phyloP scores from a whole-genome alignment of 441 rosid species.

The Metrosideros polymorpha region DNA sequence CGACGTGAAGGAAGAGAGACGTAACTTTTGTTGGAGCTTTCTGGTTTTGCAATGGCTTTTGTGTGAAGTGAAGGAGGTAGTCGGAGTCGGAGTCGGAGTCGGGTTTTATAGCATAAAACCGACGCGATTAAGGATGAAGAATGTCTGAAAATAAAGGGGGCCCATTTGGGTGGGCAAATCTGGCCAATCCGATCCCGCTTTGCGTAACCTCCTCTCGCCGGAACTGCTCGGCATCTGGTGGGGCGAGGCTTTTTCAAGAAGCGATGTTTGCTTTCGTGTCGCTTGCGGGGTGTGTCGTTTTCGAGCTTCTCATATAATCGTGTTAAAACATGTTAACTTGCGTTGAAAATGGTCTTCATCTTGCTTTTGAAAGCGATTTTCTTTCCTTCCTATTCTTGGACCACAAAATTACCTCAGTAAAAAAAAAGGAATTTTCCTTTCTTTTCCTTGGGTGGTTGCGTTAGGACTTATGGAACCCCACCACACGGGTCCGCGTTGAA shows the following conservation, averaged over 20 bases:
- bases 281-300: not conserved
- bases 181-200: not conserved
- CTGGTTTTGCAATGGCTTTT: not conserved
- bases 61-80: not conserved
- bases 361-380: not conserved
- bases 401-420: not conserved
- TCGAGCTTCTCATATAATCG: not conserved
- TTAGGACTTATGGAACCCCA: not conserved
- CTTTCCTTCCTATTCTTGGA: not conserved
- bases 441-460: not conserved
- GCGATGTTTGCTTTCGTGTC: not conserved
- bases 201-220: too few relatives aligned
- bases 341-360: not conserved
- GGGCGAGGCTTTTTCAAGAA: not conserved
- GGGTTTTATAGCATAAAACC: not conserved
- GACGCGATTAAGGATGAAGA: not conserved
- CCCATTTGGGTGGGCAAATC: too few relatives aligned
- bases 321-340: not conserved
- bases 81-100: not conserved
- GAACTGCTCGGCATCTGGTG: not conserved
- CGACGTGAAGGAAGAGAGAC: not conserved
- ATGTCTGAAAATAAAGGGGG: not conserved
- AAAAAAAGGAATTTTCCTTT: not conserved
- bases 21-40: not conserved
- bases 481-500: not conserved